These are phyloP conservation scores for Stagonosporopsis chrysanthemi DNA, from an alignment of 2,329 filamentous ascomycete species.

Conservation along the genomic window DNA sequence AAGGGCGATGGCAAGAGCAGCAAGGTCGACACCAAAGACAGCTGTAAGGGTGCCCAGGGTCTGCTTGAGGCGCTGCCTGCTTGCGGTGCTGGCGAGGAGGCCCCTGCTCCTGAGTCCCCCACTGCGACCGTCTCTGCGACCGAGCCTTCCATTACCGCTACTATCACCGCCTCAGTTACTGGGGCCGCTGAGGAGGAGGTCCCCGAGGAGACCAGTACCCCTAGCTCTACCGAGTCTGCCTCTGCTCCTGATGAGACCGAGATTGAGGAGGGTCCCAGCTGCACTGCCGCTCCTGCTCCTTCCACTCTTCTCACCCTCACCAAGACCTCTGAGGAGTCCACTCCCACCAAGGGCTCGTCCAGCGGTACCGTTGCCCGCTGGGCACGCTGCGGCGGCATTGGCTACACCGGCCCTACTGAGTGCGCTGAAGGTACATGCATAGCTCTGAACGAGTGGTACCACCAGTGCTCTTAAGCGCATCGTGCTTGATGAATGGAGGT, in stretches of 20 bases:
- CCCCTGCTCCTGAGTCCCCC: constrained; percentile 2
- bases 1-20: constrained; percentile 26
- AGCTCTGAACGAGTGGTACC: constrained; percentile 52
- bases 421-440: constrained; percentile 51
- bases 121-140: constrained; percentile 1
- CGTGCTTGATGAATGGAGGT: neutral
- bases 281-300: neutral
- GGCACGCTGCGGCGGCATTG: constrained; percentile 53
- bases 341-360: constrained; percentile 8
- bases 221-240: neutral
- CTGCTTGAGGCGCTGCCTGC: constrained; percentile 26
- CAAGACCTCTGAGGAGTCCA: constrained; percentile 5
- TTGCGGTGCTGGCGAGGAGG: constrained; percentile 19
- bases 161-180: neutral
- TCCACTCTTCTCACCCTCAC: constrained; percentile 12
- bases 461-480: constrained; percentile 44
- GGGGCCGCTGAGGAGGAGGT: neutral
- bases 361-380: constrained; percentile 24
- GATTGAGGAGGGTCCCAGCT: neutral
- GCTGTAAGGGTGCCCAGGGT: constrained; percentile 27
- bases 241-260: neutral
- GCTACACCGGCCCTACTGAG: constrained; percentile 48
- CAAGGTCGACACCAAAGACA: constrained; percentile 26
- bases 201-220: neutral
- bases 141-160: neutral